A percentile compares a stretch with the other conserved stretches of the same genome.
phyloP scores from a whole-genome alignment of 805 yeast genomes.

The Kodamaea lidongshanica region DNA sequence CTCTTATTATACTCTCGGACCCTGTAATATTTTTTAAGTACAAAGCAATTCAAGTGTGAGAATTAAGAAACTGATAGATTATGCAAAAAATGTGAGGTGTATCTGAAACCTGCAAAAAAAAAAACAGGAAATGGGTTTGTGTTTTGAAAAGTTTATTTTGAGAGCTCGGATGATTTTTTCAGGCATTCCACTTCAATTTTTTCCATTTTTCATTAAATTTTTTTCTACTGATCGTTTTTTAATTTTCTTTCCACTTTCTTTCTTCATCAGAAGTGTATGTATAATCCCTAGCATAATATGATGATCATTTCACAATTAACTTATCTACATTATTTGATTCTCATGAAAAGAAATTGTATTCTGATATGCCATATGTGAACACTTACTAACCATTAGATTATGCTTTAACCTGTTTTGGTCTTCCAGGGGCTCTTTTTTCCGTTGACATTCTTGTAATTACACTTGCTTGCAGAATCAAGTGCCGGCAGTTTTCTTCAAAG shows the following conservation, averaged over 20 bases:
- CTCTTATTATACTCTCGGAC: neutral
- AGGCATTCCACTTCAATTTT: neutral
- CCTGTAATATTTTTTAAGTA: neutral
- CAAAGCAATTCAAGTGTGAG: neutral
- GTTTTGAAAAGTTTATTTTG: neutral
- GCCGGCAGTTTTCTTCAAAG: no score
- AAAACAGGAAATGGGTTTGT: conserved; percentile 1
- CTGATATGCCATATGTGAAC: no score
- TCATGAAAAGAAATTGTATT: conserved; percentile 5
- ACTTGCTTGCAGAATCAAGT: no score
- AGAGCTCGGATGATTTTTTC: neutral
- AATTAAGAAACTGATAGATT: neutral
- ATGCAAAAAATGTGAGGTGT: neutral
- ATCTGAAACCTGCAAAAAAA: neutral
- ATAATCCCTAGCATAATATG: conserved; percentile 1
- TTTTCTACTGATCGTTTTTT: neutral
- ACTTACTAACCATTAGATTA: no score
- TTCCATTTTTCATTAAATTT: conserved; percentile 1
- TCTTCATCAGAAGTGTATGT: neutral
- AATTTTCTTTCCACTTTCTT: neutral
- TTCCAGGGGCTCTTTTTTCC: no score
- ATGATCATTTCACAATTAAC: conserved; percentile 5
- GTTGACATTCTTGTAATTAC: no score
- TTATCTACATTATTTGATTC: conserved; percentile 16
- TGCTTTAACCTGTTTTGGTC: no score